Evolutionary conservation across 176 grass and related monocot species (phyloP).

Genomic region (Lolium perenne): DNA sequence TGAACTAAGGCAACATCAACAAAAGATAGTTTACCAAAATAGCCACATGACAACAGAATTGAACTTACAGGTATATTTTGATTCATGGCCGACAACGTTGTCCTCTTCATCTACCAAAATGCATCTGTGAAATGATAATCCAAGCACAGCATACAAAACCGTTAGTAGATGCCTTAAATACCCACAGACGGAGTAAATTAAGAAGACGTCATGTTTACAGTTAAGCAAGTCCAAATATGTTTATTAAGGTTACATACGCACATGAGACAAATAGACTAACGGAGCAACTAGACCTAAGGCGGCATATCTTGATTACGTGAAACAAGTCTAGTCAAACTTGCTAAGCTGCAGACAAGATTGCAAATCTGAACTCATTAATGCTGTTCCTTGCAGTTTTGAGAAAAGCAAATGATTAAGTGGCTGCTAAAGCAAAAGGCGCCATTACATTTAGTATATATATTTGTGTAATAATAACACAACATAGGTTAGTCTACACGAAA

Average conservation of each 20-base stretch:
- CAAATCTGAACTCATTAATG: slow-evolving; percentile 8
- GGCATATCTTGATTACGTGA: not conserved
- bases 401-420: not conserved
- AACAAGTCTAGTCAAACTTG: not conserved
- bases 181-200: not conserved
- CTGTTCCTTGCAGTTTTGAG: not conserved
- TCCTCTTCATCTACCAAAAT: slow-evolving; percentile 97
- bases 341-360: not conserved
- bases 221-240: not conserved
- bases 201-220: not conserved
- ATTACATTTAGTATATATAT: not conserved
- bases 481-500: not conserved
- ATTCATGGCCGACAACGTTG: slow-evolving; percentile 92
- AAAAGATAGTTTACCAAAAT: not conserved
- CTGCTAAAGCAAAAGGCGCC: not conserved
- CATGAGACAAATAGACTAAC: not conserved
- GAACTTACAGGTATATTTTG: slow-evolving; percentile 93
- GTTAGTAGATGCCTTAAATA: slow-evolving; percentile 1
- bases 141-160: slow-evolving; percentile 20
- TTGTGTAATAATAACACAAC: not conserved
- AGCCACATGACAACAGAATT: slow-evolving; percentile 27
- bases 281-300: slow-evolving; percentile 1
- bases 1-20: not conserved
- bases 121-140: slow-evolving; percentile 62
- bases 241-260: not conserved